These are phyloP conservation scores for Themeda triandra DNA, from an alignment of 176 grass and related monocot genomes.

Conservation along the genomic window DNA sequence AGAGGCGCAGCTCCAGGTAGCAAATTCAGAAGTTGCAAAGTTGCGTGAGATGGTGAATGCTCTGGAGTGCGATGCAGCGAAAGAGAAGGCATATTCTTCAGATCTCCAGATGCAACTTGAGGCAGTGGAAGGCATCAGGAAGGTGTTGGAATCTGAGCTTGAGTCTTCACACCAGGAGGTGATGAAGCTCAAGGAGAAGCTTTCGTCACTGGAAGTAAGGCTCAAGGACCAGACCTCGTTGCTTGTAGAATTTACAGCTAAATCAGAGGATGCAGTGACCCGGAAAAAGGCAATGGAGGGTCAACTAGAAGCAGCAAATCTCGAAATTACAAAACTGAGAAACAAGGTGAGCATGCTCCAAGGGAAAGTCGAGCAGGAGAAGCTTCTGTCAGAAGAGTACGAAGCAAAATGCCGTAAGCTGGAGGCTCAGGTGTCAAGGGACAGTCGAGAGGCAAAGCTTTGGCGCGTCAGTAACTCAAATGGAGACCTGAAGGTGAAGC, in stretches of 20 bases:
- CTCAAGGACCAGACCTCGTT: constrained; percentile 60
- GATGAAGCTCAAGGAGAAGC: constrained; percentile 55
- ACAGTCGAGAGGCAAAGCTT: constrained; percentile 55
- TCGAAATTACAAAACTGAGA: constrained; percentile 53
- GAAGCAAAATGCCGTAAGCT: constrained; percentile 72
- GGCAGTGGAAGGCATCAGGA: constrained; percentile 54
- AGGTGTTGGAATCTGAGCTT: constrained; percentile 63
- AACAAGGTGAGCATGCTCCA: constrained; percentile 62
- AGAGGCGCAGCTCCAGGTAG: constrained; percentile 36
- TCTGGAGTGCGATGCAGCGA: constrained; percentile 34
- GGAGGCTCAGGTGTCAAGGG: constrained; percentile 67
- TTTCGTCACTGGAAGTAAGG: constrained; percentile 49
- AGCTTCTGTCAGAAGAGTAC: constrained; percentile 67
- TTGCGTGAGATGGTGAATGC: constrained; percentile 7
- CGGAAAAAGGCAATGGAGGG: constrained; percentile 46
- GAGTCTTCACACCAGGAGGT: constrained; percentile 45
- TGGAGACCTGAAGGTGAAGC: constrained; percentile 72
- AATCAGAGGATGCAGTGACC: constrained; percentile 50
- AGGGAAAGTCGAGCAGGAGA: constrained; percentile 74
- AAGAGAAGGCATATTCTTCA: constrained; percentile 49
- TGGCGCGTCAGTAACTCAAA: constrained; percentile 57
- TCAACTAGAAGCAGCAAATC: constrained; percentile 58
- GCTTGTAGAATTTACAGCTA: constrained; percentile 63
- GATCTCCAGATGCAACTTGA: constrained; percentile 57
- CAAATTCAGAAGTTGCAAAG: constrained; percentile 35